These are phyloP conservation scores for Luzula sylvatica DNA, from an alignment of 176 grass and related monocot genomes.

Conservation along the genomic window DNA sequence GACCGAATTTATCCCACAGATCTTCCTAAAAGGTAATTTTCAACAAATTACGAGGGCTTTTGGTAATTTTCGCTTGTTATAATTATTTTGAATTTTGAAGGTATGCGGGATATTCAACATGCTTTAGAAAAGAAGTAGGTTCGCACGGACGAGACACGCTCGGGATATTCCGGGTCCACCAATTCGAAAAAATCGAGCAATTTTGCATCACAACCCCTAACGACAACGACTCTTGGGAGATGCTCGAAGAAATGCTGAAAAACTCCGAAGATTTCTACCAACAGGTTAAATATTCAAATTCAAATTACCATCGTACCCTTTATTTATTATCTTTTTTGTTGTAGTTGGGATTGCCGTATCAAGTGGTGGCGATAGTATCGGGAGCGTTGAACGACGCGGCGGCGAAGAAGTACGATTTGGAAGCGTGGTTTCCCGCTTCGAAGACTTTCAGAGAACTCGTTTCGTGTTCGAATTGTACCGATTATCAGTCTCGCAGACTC, in stretches of 20 bases:
- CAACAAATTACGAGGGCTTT: neutral
- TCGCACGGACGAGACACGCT: slow-evolving; percentile 83
- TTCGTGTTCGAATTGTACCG: slow-evolving; percentile 92
- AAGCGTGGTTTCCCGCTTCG: slow-evolving; percentile 95
- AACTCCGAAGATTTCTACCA: slow-evolving; percentile 88
- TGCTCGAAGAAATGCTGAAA: slow-evolving; percentile 81
- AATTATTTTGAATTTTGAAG: slow-evolving; percentile 23
- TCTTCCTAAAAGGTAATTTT: slow-evolving; percentile 50
- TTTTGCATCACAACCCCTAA: slow-evolving; percentile 81
- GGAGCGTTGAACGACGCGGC: slow-evolving; percentile 92
- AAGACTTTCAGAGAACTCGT: slow-evolving; percentile 84
- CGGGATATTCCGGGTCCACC: slow-evolving; percentile 91
- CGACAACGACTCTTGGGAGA: slow-evolving; percentile 61
- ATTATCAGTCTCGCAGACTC: slow-evolving; percentile 84
- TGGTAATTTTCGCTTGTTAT: neutral
- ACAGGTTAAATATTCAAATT: slow-evolving; percentile 25
- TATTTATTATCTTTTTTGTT: neutral
- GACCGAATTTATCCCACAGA: slow-evolving; percentile 81
- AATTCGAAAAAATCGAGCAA: slow-evolving; percentile 95
- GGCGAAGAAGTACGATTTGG: slow-evolving; percentile 91
- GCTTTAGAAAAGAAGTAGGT: slow-evolving; percentile 91
- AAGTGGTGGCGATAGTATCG: slow-evolving; percentile 80
- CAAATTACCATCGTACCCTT: neutral
- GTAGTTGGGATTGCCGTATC: slow-evolving; percentile 78
- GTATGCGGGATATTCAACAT: slow-evolving; percentile 92